Conservation (phyloP, 371 early-diverging fungal genomes). For the Dentiscutata heterogama region DNA sequence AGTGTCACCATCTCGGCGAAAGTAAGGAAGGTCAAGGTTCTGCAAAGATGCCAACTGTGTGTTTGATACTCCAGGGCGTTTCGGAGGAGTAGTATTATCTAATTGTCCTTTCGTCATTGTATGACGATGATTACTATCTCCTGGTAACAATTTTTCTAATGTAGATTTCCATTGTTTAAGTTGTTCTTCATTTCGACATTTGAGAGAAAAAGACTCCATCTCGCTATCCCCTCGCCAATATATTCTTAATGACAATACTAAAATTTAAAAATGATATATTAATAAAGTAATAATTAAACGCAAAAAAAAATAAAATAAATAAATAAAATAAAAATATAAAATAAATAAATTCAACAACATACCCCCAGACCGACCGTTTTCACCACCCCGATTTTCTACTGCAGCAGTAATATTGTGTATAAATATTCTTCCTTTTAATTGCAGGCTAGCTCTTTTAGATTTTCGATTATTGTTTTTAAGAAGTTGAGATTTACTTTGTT, state of each 20-base stretch:
- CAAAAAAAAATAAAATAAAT: not conserved
- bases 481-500: slow-evolving; percentile 48
- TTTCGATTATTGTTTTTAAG: slow-evolving; percentile 52
- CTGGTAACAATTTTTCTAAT: slow-evolving; percentile 61
- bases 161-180: slow-evolving; percentile 86
- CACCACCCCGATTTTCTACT: slow-evolving; percentile 49
- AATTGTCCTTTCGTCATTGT: not conserved
- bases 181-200: slow-evolving; percentile 92
- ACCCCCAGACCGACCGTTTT: slow-evolving; percentile 69
- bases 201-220: slow-evolving; percentile 84
- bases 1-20: slow-evolving; percentile 34
- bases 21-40: slow-evolving; percentile 32
- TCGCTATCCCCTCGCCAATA: slow-evolving; percentile 77
- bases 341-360: slow-evolving; percentile 41
- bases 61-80: slow-evolving; percentile 38
- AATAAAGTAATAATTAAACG: not conserved
- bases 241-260: slow-evolving; percentile 69
- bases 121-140: not conserved
- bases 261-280: slow-evolving; percentile 44
- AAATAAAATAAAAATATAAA: not conserved
- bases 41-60: slow-evolving; percentile 41
- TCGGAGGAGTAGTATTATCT: not conserved
- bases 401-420: slow-evolving; percentile 84
- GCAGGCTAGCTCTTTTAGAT: slow-evolving; percentile 64
- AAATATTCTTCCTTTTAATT: slow-evolving; percentile 82